Base-by-base conservation (phyloP, 805 yeast genomes). In the Wickerhamiella slavikovae region DNA sequence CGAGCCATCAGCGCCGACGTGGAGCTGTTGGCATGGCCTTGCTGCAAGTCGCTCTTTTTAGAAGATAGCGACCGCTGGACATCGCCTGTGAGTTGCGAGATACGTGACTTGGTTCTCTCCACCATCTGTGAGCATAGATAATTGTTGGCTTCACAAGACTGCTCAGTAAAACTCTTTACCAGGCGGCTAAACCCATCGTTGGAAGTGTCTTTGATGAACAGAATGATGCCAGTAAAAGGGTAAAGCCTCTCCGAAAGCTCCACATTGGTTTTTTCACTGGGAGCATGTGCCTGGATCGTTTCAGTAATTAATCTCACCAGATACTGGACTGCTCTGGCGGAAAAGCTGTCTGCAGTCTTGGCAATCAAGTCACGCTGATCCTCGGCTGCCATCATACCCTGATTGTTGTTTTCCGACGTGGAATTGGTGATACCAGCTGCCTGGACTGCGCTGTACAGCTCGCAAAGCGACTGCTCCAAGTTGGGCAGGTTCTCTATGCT, bases 301-400 rank as follows among this genome's bases (percentile, higher is more conserved):
- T 21, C 15, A 17, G 49, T 53, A 30, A 75, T 58, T 19, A 61
- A 55, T 3, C 41, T 33, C 10, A 52, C 54, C 36, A 71, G 51
- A 28, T 61, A 69, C 2, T 29, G 36, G 10, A 45, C 56, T 33
- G 68, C 59, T 35, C 64, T 57, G 13, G 43, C 47, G 20, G 67
- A 47, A 42, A 80, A 76, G 4, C 54, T 49, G 2, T 45, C 40
- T 1, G 74, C 58, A 1, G 69, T 69, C 14, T 52, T 45, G 40
- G 71, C 78, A 44, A 74, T 77, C 4, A 57, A 60, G 11, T 57
- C 53, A 34, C 68, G 62, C 42, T 74, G 71, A 41, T 77, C 80
- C 35, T 60, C 61, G 34, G 79, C 56, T 0, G 91, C 91, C 33
- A 61, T 58, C 79, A 80, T 74, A 8, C 45, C 28, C 46, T 18